phyloP scores from a whole-genome alignment of 2,329 filamentous ascomycete genomes.

The Pseudogymnoascus sp. region DNA sequence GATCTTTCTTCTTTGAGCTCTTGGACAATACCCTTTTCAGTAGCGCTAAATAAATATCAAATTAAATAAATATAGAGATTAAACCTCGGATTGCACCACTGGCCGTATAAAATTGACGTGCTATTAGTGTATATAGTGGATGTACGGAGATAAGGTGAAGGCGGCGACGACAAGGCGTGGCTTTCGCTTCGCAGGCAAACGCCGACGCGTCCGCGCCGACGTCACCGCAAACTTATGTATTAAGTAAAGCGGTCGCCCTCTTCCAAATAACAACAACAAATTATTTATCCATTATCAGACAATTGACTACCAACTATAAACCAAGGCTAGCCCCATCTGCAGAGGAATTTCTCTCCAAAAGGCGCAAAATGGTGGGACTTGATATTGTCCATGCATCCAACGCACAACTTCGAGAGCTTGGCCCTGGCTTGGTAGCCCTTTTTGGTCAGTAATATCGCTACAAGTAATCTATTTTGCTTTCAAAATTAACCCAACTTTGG shows the following conservation, averaged over 20 bases:
- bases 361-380: slow-evolving; percentile 22
- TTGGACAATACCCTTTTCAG: neutral
- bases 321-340: neutral
- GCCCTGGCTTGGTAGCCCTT: slow-evolving; percentile 25
- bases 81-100: neutral
- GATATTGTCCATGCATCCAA: slow-evolving; percentile 25
- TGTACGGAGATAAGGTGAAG: neutral
- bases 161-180: neutral
- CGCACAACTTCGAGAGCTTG: slow-evolving; percentile 24
- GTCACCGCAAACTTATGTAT: neutral
- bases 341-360: neutral
- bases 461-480: neutral
- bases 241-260: neutral
- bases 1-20: neutral
- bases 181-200: slow-evolving; percentile 1
- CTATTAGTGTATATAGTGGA: no score
- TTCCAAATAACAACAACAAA: neutral
- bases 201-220: neutral
- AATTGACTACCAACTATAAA: neutral
- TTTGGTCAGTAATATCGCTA: slow-evolving; percentile 19
- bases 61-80: neutral
- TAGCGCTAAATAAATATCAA: neutral
- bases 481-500: neutral
- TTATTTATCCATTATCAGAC: neutral
- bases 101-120: no score